phyloP scores from a whole-genome alignment of 495 filamentous ascomycete genomes.

The Chaetomium fimeti region DNA sequence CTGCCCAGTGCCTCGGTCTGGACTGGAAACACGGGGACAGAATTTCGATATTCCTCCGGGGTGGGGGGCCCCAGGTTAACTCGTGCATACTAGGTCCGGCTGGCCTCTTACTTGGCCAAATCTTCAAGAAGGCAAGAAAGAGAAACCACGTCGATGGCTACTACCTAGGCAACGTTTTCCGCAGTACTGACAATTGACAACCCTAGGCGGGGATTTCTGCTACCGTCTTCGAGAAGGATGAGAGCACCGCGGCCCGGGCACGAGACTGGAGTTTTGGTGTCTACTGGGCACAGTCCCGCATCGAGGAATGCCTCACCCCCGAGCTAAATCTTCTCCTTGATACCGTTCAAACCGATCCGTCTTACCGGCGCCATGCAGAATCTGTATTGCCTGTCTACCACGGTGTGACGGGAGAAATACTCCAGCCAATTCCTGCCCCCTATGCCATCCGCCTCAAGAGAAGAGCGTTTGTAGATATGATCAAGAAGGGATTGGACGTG shows the following conservation, averaged over 20 bases:
- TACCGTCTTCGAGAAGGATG: constrained; percentile 48
- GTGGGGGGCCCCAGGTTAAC: not conserved
- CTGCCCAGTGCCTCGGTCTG: too few relatives aligned
- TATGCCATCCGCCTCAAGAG: constrained; percentile 46
- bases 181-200: not conserved
- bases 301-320: constrained; percentile 41
- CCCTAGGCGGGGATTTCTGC: constrained; percentile 43
- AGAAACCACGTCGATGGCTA: not conserved
- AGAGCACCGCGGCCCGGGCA: constrained; percentile 32
- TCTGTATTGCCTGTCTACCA: constrained; percentile 44
- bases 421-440: constrained; percentile 38
- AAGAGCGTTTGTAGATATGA: constrained; percentile 41
- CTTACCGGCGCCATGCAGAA: constrained; percentile 29
- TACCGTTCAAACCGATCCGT: constrained; percentile 44
- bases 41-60: too few relatives aligned
- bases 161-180: too few relatives aligned
- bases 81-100: constrained; percentile 2
- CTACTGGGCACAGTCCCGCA: constrained; percentile 47
- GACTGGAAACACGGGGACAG: too few relatives aligned
- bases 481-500: constrained; percentile 45
- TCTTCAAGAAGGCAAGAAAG: constrained; percentile 6
- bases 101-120: constrained; percentile 6
- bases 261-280: constrained; percentile 54
- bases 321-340: constrained; percentile 38
- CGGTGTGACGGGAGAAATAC: constrained; percentile 42